Conservation (phyloP, 2,329 filamentous ascomycete species). For the Fusarium sp. region DNA sequence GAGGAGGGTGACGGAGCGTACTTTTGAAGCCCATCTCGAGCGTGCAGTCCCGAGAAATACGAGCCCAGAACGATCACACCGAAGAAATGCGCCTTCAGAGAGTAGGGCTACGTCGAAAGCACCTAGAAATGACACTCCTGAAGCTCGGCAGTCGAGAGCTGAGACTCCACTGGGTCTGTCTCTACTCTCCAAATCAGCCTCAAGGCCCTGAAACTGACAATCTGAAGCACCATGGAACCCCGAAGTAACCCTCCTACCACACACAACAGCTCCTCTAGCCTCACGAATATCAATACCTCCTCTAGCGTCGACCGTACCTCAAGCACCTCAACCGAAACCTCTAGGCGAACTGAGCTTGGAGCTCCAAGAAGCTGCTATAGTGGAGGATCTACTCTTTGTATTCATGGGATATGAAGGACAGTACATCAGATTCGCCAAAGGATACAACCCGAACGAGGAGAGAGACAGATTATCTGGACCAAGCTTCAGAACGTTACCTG, state of each 20-base stretch:
- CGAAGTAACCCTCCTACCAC: constrained; percentile 74
- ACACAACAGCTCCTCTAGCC: constrained; percentile 76
- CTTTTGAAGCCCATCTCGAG: constrained; percentile 68
- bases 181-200: not conserved
- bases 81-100: constrained; percentile 48
- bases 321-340: constrained; percentile 73
- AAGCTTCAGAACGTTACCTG: constrained; percentile 78
- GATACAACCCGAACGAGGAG: constrained; percentile 84
- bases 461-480: constrained; percentile 88
- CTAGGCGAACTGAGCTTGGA: constrained; percentile 78
- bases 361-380: constrained; percentile 82
- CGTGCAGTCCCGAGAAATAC: constrained; percentile 64
- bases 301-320: constrained; percentile 76
- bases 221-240: constrained; percentile 74
- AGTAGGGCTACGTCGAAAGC: constrained; percentile 51
- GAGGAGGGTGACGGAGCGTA: constrained; percentile 63
- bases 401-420: constrained; percentile 99
- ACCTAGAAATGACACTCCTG: constrained; percentile 53
- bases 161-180: constrained; percentile 60
- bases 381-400: constrained; percentile 91
- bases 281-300: constrained; percentile 71
- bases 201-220: constrained; percentile 29
- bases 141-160: constrained; percentile 52
- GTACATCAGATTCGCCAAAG: constrained; percentile 86
- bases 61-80: constrained; percentile 65